Evolutionary conservation across 1,284 basidiomycete genomes (phyloP), one percentile per base, ranked within the genome.

Genomic region (Puccinia sorghi): DNA sequence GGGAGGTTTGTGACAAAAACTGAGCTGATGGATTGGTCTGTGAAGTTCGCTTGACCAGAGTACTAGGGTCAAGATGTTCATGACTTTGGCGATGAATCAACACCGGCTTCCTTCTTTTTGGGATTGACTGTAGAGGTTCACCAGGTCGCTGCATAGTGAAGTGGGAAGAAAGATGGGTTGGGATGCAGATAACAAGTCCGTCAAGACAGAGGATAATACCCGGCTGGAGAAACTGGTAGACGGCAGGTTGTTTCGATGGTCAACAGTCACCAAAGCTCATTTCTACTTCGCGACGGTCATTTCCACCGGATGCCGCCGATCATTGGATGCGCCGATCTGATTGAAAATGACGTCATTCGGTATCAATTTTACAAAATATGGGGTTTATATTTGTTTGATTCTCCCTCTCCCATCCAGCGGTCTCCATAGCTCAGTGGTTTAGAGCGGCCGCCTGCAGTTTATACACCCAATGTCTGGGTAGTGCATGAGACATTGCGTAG

Each of bases 341-440:
- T n/a, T 17, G 15, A 52, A 56, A 9, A 13, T 56, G 57, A 59
- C 57, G 57, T 59, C 57, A 59, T 59, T 32, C 6, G n/a, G n/a
- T n/a, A n/a, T n/a, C n/a, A n/a, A n/a, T n/a, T n/a, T n/a, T n/a
- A n/a, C n/a, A n/a, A n/a, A n/a, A n/a, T n/a, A n/a, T n/a, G n/a
- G n/a, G n/a, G n/a, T n/a, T n/a, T n/a, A n/a, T n/a, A n/a, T n/a
- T n/a, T n/a, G n/a, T n/a, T n/a, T n/a, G n/a, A n/a, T n/a, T n/a
- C n/a, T n/a, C n/a, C n/a, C n/a, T n/a, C n/a, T n/a, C n/a, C n/a
- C n/a, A n/a, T n/a, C 69, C 20, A 52, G 22, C 32, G 39, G 72
- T 73, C 72, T 73, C 72, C 72, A 73, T 73, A 73, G 72, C 72
- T 73, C 72, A 73, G 72, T 73, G 72, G 72, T 73, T 73, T 73